Evolutionary conservation across 768 basidiomycete species (phyloP).

Genomic region (Ephemerocybe angulata): DNA sequence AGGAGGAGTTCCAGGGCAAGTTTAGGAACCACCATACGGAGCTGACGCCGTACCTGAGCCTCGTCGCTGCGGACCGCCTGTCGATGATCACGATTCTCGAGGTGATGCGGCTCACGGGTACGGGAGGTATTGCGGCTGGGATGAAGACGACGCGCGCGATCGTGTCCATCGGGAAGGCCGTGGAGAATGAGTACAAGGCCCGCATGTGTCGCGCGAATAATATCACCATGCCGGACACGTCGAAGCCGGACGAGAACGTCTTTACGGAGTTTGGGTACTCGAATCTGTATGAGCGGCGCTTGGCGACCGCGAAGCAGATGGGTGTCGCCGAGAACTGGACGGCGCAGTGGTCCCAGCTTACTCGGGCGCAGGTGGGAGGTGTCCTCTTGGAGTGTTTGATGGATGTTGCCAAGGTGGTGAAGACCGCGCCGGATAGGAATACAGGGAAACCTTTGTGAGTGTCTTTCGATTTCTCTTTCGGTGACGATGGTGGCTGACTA

Average conservation of each 20-base stretch:
- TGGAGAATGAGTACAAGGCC: constrained; percentile 90
- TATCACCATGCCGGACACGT: constrained; percentile 42
- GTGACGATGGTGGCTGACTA: not conserved
- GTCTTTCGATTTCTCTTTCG: not conserved
- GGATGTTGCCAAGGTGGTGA: constrained; percentile 73
- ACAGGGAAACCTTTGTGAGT: constrained; percentile 64
- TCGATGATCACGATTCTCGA: constrained; percentile 89
- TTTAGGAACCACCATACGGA: constrained; percentile 2
- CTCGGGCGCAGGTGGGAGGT: constrained; percentile 76
- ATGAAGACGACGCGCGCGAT: constrained; percentile 89
- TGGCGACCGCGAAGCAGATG: constrained; percentile 62
- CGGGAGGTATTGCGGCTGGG: constrained; percentile 74
- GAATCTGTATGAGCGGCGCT: constrained; percentile 58
- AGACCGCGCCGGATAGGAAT: constrained; percentile 52
- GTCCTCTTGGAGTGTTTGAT: constrained; percentile 81
- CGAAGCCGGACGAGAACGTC: constrained; percentile 34
- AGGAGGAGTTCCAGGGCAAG: constrained; percentile 23
- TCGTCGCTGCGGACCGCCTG: constrained; percentile 73
- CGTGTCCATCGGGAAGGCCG: constrained; percentile 72
- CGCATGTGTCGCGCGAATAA: constrained; percentile 67
- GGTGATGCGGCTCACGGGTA: constrained; percentile 74
- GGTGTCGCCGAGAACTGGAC: constrained; percentile 69
- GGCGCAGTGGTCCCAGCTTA: constrained; percentile 76
- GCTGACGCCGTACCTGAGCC: constrained; percentile 68
- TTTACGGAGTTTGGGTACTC: constrained; percentile 61